Evolutionary conservation across 331 rosid genomes (phyloP).

Genomic region (Arachis monticola): DNA sequence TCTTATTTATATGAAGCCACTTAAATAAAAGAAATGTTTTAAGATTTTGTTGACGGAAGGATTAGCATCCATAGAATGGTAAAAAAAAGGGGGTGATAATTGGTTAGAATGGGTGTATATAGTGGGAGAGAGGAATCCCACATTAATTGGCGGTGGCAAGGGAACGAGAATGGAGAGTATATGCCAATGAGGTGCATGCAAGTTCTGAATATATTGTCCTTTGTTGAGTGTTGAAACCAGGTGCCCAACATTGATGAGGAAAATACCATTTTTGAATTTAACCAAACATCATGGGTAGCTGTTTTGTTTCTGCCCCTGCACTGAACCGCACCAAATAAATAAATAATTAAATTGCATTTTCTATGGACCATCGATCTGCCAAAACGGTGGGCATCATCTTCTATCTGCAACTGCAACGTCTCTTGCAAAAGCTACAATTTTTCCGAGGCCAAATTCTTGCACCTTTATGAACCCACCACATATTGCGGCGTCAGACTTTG

Average conservation of each 20-base stretch:
- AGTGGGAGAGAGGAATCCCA: background rate
- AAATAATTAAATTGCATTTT: slow-evolving; percentile 23
- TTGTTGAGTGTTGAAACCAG: slow-evolving; percentile 41
- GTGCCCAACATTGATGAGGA: slow-evolving; percentile 25
- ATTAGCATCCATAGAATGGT: too few species aligned
- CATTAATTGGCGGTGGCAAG: slow-evolving; percentile 21
- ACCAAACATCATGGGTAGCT: background rate
- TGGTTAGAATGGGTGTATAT: too few species aligned
- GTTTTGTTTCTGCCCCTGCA: background rate
- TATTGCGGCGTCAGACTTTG: slow-evolving; percentile 6
- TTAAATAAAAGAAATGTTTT: too few species aligned
- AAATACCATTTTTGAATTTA: slow-evolving; percentile 33
- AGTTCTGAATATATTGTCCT: slow-evolving; percentile 7
- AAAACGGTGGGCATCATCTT: slow-evolving; percentile 38
- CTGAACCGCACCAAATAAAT: background rate
- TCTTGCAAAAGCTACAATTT: slow-evolving; percentile 4
- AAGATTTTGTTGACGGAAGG: too few species aligned
- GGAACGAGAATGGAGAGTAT: background rate
- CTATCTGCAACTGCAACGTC: background rate
- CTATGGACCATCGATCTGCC: slow-evolving; percentile 34
- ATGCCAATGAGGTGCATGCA: background rate
- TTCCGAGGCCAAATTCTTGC: background rate
- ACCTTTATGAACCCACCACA: background rate
- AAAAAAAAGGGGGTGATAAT: too few species aligned
- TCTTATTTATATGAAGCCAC: background rate